phyloP scores from a whole-genome alignment of 257 asterid species.

The Plectranthus barbatus region DNA sequence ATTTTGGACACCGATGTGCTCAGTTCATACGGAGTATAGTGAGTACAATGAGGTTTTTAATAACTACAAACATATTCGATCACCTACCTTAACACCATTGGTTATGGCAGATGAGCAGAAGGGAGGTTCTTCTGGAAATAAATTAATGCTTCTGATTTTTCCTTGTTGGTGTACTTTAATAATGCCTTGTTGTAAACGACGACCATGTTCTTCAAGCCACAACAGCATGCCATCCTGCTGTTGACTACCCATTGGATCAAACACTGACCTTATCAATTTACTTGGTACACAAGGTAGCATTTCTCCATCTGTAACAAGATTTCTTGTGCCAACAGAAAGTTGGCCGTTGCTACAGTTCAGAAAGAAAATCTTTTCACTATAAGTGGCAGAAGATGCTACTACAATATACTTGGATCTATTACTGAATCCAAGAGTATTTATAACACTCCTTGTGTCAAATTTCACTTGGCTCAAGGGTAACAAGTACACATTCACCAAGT shows the following conservation, averaged over 20 bases:
- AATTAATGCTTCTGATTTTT: conserved; percentile 49
- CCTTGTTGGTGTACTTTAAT: conserved; percentile 50
- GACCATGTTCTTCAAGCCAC: conserved; percentile 91
- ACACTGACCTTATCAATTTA: conserved; percentile 39
- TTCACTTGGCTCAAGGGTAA: conserved; percentile 55
- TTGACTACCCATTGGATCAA: conserved; percentile 31
- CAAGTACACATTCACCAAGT: conserved; percentile 71
- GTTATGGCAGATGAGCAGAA: conserved; percentile 65
- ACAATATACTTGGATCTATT: conserved; percentile 38
- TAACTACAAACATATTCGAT: not conserved
- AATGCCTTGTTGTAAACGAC: conserved; percentile 56
- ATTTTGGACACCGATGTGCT: not conserved
- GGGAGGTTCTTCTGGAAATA: conserved; percentile 67
- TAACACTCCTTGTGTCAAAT: conserved; percentile 32
- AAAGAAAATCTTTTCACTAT: conserved; percentile 54
- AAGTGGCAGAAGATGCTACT: conserved; percentile 59
- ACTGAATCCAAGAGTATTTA: conserved; percentile 30
- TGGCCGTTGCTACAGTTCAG: conserved; percentile 74
- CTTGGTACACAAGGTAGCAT: conserved; percentile 88
- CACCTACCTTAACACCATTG: conserved; percentile 73
- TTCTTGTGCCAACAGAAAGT: conserved; percentile 68
- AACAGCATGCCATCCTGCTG: conserved; percentile 74
- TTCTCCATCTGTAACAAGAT: conserved; percentile 59
- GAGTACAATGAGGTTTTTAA: not conserved
- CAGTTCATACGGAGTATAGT: not conserved